Evolutionary conservation across 2,329 filamentous ascomycete genomes (phyloP), one percentile per base, ranked within the genome.

Genomic region (Simplicillium sp.): DNA sequence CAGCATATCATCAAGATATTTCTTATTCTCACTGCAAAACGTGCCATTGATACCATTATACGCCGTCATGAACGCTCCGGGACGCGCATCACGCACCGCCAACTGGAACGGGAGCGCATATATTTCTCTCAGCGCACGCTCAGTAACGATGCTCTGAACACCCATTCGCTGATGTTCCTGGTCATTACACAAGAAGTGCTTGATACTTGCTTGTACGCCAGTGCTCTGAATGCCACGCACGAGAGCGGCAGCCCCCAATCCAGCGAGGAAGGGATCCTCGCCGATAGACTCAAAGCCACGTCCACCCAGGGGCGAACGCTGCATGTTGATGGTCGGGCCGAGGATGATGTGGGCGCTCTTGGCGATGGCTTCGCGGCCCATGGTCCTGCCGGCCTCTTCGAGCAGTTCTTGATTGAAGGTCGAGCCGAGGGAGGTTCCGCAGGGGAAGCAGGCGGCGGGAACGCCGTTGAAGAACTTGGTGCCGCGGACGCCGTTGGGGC

Each of bases 401-500:
- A 78, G 63, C 9, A 80, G 65, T 6, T 66, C 56, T 25, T 61
- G 57, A 55, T 80, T 76, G 54, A 73, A 80, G 17, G 75, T 79
- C 4, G 76, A 65, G 20, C 71, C 76, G 6, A 80, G 62, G 2
- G 65, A 70, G 0, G 74, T 76, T 16, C 73, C 74, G 45, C 75
- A 78, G 11, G 76, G 75, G 48, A 80, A 71, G 50, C 75, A 79
- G n/a, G 75, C 75, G 1, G 76, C 71, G 17, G 66, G 67, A 28
- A 70, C 61, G 39, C 80, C 77, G 48, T 79, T 75, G 60, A 84
- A 84, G 66, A 82, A 84, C 49, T 74, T 77, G 36, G 74, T 78
- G 38, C 80, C 81, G 47, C 82, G 69, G 29, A 82, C 73, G 38
- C 82, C 82, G 55, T 84, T 84, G 31, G 82, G 82, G 0, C 82